Evolutionary conservation across 331 rosid genomes (phyloP).

Genomic region (Pyracantha coccinea): DNA sequence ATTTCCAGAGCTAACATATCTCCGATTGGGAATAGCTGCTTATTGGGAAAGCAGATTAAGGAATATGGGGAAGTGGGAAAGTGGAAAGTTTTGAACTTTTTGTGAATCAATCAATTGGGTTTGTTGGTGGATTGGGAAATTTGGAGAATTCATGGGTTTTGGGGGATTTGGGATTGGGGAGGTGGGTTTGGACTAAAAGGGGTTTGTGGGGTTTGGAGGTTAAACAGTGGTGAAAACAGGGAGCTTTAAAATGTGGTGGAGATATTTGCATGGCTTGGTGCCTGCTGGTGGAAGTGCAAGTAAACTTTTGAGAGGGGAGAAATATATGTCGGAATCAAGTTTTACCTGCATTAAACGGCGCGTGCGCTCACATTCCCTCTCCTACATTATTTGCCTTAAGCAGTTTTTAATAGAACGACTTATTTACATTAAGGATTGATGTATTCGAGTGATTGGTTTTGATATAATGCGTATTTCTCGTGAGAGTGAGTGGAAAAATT

Average conservation of each 20-base stretch:
- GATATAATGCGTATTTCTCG: no score
- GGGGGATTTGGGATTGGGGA: background rate
- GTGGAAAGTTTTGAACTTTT: background rate
- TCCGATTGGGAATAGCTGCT: background rate
- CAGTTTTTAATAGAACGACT: no score
- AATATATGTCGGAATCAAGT: background rate
- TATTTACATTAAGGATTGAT: no score
- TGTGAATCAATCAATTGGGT: background rate
- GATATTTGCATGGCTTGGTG: conserved; percentile 15
- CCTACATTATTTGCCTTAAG: background rate
- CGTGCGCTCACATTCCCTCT: background rate
- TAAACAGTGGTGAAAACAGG: background rate
- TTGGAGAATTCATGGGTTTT: background rate
- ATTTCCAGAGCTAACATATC: conserved; percentile 1
- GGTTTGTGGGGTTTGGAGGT: background rate
- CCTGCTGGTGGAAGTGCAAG: conserved; percentile 5
- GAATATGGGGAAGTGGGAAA: background rate
- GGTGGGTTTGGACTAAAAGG: background rate
- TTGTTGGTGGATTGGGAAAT: background rate
- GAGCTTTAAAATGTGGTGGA: background rate
- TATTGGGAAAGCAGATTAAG: background rate
- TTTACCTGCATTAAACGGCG: background rate
- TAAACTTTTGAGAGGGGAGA: background rate
- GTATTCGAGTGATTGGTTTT: no score
- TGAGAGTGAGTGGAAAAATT: background rate